Evolutionary conservation across 1,284 basidiomycete genomes (phyloP).

Genomic region (Leccinum pachyderme): DNA sequence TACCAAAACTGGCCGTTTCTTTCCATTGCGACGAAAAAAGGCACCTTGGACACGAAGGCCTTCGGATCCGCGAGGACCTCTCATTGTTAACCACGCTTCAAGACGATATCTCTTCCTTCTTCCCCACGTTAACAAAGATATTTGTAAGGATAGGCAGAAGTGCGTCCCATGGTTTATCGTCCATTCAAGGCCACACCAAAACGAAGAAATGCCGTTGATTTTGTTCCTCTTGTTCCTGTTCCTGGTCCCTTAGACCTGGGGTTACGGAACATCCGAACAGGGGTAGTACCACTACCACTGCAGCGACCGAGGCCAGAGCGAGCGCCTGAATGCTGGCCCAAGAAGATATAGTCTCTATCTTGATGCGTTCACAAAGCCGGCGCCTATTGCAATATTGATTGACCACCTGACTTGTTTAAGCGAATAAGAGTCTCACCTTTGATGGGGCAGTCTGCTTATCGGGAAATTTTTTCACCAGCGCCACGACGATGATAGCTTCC

Average conservation of each 20-base stretch:
- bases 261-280: no score
- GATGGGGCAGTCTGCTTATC: not conserved
- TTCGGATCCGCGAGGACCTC: not conserved
- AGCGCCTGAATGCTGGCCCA: constrained; percentile 4
- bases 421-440: not conserved
- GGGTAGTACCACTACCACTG: no score
- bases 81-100: not conserved
- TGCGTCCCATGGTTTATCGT: constrained; percentile 14
- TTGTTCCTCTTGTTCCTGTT: no score
- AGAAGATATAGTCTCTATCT: no score
- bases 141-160: constrained; percentile 29
- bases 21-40: constrained; percentile 8
- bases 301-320: constrained; percentile 26
- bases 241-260: no score
- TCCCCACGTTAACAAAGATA: constrained; percentile 13
- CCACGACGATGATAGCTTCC: not conserved
- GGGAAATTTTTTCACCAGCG: not conserved
- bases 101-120: not conserved
- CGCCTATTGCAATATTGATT: not conserved
- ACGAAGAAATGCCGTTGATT: no score
- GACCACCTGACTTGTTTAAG: not conserved
- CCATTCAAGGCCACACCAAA: no score
- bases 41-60: not conserved
- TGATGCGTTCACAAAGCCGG: not conserved
- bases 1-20: constrained; percentile 8